A percentile compares a stretch with the other conserved stretches of the same genome.
Evolutionary conservation across 2,329 filamentous ascomycete genomes (phyloP).

Genomic region (Diaporthe sp.): DNA sequence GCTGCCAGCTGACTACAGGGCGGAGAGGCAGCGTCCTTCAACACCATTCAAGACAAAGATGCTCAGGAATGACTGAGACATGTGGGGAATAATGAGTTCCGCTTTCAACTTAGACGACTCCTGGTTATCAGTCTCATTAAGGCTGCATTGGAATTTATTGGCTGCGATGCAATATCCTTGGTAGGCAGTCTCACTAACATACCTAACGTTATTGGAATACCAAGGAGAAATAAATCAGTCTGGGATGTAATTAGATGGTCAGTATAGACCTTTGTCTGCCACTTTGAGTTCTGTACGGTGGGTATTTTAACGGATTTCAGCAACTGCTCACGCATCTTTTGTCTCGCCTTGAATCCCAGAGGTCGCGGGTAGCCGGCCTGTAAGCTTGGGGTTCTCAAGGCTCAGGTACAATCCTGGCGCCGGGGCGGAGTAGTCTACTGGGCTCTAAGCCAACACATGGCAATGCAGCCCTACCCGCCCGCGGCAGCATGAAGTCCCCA

Average conservation of each 20-base stretch:
- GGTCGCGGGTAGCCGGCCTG: background rate
- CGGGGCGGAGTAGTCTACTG: conserved; percentile 6
- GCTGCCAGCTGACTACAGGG: accelerated
- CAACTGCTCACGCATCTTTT: background rate
- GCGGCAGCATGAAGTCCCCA: conserved; percentile 6
- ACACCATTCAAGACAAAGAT: background rate
- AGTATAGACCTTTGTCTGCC: background rate
- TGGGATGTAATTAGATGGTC: too few relatives aligned
- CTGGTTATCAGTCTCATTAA: background rate
- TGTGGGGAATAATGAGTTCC: background rate
- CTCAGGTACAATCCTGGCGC: background rate
- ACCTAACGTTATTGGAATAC: background rate
- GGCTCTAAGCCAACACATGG: conserved; percentile 16
- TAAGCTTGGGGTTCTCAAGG: background rate
- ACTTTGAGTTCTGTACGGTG: too few relatives aligned
- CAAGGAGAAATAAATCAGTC: too few relatives aligned
- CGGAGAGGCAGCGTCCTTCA: background rate
- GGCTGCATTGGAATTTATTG: background rate
- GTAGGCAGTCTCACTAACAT: too few relatives aligned
- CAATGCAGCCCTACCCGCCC: conserved; percentile 41
- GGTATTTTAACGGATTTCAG: background rate
- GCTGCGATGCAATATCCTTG: background rate
- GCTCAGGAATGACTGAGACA: background rate
- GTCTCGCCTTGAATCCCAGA: background rate
- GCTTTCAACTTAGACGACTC: background rate